phyloP scores from a whole-genome alignment of 768 basidiomycete genomes.

The Phylloporus scabripes region DNA sequence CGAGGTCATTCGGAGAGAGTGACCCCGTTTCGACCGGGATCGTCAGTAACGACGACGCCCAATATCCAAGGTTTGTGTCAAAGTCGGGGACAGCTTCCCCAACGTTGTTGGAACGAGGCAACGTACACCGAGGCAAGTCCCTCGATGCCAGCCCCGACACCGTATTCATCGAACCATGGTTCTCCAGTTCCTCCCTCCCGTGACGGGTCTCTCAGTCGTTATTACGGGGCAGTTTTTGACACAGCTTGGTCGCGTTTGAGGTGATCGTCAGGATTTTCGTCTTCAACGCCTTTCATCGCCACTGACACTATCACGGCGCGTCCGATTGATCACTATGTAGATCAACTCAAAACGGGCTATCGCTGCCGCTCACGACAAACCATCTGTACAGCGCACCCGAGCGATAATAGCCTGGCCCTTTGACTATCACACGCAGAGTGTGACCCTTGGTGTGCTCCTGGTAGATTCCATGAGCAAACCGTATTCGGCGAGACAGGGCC shows the following conservation, averaged over 20 bases:
- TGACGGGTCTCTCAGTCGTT: neutral
- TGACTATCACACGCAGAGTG: conserved; percentile 30
- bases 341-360: conserved; percentile 1
- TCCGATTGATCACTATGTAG: neutral
- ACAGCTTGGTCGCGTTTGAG: neutral
- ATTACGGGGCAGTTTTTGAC: neutral
- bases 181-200: neutral
- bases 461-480: conserved; percentile 10
- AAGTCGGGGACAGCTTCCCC: neutral
- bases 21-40: neutral
- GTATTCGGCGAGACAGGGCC: conserved; percentile 11
- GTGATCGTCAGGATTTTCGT: neutral
- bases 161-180: neutral
- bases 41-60: neutral
- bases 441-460: conserved; percentile 17
- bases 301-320: neutral
- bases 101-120: neutral
- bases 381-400: conserved; percentile 12
- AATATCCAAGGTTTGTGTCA: neutral
- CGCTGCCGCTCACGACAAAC: conserved; percentile 15
- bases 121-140: neutral
- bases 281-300: too few relatives aligned
- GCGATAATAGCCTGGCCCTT: conserved; percentile 19
- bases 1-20: neutral
- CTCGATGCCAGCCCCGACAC: neutral